Percentiles rank a stretch among this genome's conserved stretches.
Evolutionary conservation across 2,329 filamentous ascomycete genomes (phyloP).

Genomic region (Fusarium sp.): DNA sequence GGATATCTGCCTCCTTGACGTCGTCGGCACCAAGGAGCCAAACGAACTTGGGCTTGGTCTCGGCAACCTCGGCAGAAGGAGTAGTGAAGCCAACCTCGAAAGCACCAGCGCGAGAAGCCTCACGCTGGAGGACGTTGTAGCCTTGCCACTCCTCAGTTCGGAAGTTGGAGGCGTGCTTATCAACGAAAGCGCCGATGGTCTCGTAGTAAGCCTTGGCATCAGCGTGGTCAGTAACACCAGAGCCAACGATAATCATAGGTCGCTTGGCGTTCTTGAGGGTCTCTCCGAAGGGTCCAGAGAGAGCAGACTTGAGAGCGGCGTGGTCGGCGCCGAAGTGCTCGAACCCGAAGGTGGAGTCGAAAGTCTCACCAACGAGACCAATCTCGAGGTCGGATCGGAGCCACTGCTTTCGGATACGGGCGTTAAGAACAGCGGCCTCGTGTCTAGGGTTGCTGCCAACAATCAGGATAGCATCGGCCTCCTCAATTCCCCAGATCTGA

Average conservation of each 20-base stretch:
- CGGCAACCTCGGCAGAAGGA: slow-evolving; percentile 81
- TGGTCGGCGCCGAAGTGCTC: slow-evolving; percentile 87
- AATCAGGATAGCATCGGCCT: slow-evolving; percentile 90
- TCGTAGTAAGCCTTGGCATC: slow-evolving; percentile 96
- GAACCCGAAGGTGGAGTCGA: slow-evolving; percentile 95
- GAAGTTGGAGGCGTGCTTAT: slow-evolving; percentile 93
- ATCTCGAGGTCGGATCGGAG: slow-evolving; percentile 93
- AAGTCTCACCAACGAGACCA: slow-evolving; percentile 88
- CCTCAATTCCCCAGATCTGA: slow-evolving; percentile 90
- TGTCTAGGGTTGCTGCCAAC: slow-evolving; percentile 95
- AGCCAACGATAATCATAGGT: slow-evolving; percentile 97
- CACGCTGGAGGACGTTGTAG: slow-evolving; percentile 95
- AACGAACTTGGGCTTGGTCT: slow-evolving; percentile 91
- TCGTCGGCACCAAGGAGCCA: slow-evolving; percentile 98
- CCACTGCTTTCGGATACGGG: slow-evolving; percentile 98
- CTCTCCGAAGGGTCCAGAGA: slow-evolving; percentile 90
- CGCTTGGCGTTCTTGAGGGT: slow-evolving; percentile 87
- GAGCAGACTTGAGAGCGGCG: slow-evolving; percentile 82
- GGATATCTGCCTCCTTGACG: slow-evolving; percentile 84
- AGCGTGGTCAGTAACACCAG: slow-evolving; percentile 87
- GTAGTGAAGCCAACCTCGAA: slow-evolving; percentile 96
- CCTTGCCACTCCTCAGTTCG: slow-evolving; percentile 92
- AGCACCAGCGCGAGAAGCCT: slow-evolving; percentile 90
- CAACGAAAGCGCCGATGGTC: slow-evolving; percentile 87
- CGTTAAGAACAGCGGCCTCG: slow-evolving; percentile 94